Evolutionary conservation across 768 basidiomycete genomes (phyloP), one percentile per base, ranked within the genome.

Genomic region (Rhodotorula babjevae): DNA sequence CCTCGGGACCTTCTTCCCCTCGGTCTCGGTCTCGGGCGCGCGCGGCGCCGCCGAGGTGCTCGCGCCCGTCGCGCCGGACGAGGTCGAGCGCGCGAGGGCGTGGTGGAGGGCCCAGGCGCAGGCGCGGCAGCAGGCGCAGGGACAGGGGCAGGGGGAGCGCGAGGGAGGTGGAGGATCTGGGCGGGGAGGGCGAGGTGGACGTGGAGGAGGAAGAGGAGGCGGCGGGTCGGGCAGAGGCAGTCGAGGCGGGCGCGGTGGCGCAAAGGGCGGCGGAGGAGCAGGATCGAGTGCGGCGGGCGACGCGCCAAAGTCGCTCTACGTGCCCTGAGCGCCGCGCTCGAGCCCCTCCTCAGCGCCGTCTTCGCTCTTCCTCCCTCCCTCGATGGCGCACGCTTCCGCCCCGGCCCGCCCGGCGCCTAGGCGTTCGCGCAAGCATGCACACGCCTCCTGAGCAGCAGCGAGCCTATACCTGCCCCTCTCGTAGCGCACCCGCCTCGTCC

Each of bases 1-100:
- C 63, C 63, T 71, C 61, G 16, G 18, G 10, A 68, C 64, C 2
- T 75, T 75, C 67, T 68, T 68, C 63, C 62, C 67, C 31, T 58
- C 56, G 36, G n/a, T n/a, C 36, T 36, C 36, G 36, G 36, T 23
- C n/a, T n/a, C n/a, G n/a, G 40, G 46, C 29, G 31, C 61, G 0
- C 31, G 50, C 57, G 21, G 33, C 36, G 14, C n/a, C 42, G 33
- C 42, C 5, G 9, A 9, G 5, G 36, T 36, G 8, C 58, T 65
- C 9, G 16, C 57, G 19, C 3, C 47, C 5, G 27, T 71, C 29
- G 27, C 64, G 19, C 2, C 19, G 6, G 18, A 62, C 14, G 59
- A 63, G 8, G 60, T 68, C 12, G 50, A 58, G 11, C 64, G 53
- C 23, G 72, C 72, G 21, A 23, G 7, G 23, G 67, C 61, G 29